Percentiles rank a stretch among this genome's conserved stretches.
phyloP scores from a whole-genome alignment of 352 stramenopile species.

The Phytopythium boreale region DNA sequence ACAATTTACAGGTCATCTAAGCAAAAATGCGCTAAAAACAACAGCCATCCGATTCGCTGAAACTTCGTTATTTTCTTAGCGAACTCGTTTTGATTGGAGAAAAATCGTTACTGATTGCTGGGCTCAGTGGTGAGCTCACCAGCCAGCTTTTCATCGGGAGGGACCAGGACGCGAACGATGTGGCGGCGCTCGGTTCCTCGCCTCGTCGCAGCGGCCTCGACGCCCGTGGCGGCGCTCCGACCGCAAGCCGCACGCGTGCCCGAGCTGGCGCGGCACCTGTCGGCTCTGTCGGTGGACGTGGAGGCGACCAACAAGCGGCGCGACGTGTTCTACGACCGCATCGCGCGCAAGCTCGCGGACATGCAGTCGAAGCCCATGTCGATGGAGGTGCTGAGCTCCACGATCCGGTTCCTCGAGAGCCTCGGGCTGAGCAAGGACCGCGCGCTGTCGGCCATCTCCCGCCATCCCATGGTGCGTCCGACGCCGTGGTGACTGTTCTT shows the following conservation, averaged over 20 bases:
- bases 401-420: slow-evolving; percentile 24
- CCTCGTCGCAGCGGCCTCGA: not conserved
- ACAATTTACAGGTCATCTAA: too few relatives aligned
- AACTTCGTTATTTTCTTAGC: too few relatives aligned
- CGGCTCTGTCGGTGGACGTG: slow-evolving; percentile 9
- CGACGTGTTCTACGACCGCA: slow-evolving; percentile 30
- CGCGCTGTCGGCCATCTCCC: slow-evolving; percentile 28
- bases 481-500: not conserved
- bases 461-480: slow-evolving; percentile 28
- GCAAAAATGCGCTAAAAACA: too few relatives aligned
- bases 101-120: not conserved
- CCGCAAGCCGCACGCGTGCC: not conserved
- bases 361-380: slow-evolving; percentile 9
- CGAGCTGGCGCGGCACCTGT: slow-evolving; percentile 2
- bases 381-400: slow-evolving; percentile 24
- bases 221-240: not conserved
- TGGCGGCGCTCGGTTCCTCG: not conserved
- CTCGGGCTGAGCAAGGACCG: slow-evolving; percentile 26
- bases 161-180: too few relatives aligned
- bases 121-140: too few relatives aligned
- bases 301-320: slow-evolving; percentile 12
- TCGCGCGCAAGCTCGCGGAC: slow-evolving; percentile 30
- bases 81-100: too few relatives aligned
- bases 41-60: too few relatives aligned
- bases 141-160: too few relatives aligned